These are phyloP conservation scores for Elsinoe arachidis DNA, from an alignment of 2,329 filamentous ascomycete species.

Conservation along the genomic window DNA sequence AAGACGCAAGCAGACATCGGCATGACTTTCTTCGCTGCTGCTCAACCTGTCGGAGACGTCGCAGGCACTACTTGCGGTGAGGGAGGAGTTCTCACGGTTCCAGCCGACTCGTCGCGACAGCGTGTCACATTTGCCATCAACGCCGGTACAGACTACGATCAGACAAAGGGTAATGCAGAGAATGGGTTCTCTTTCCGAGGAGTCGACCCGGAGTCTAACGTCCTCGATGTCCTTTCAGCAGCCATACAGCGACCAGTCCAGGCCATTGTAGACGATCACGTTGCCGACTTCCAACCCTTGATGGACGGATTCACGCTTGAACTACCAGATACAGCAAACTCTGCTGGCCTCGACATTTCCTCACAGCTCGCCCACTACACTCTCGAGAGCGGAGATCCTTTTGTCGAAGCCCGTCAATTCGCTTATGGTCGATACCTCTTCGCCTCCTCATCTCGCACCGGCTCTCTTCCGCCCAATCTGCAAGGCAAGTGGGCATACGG, in stretches of 20 bases:
- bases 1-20: conserved; percentile 36
- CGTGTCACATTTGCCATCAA: conserved; percentile 36
- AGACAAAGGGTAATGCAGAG: conserved; percentile 39
- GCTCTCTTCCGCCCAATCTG: conserved; percentile 48
- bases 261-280: conserved; percentile 29
- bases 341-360: conserved; percentile 28
- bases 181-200: conserved; percentile 42
- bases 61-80: conserved; percentile 18
- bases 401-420: conserved; percentile 45
- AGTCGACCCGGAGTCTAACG: conserved; percentile 33
- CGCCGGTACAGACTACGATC: conserved; percentile 43
- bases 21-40: conserved; percentile 37
- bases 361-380: neutral
- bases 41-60: conserved; percentile 21
- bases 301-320: conserved; percentile 34
- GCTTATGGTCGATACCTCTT: conserved; percentile 47
- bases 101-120: conserved; percentile 19
- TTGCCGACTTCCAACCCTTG: conserved; percentile 36
- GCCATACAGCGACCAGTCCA: conserved; percentile 30
- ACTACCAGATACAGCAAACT: conserved; percentile 38
- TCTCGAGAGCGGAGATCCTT: conserved; percentile 34
- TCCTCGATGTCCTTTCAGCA: conserved; percentile 28
- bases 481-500: conserved; percentile 48
- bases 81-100: conserved; percentile 25
- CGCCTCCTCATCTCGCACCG: conserved; percentile 45